Evolutionary conservation across 75 land plant genomes (phyloP).

Genomic region (Picea sitchensis): DNA sequence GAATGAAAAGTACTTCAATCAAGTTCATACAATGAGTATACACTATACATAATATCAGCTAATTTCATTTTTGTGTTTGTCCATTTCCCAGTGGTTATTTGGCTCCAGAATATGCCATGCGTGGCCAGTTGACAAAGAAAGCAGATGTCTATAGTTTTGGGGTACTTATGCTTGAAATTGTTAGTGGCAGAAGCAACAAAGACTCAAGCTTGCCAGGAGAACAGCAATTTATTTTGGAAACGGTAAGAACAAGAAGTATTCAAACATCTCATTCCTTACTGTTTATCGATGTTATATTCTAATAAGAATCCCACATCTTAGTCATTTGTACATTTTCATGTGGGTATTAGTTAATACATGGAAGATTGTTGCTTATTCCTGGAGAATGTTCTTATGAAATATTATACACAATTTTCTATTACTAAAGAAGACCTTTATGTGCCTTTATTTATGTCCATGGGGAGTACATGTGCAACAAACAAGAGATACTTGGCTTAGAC

Average conservation of each 20-base stretch:
- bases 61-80: neutral
- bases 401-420: neutral
- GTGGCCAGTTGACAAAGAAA: slow-evolving; percentile 19
- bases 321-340: neutral
- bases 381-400: neutral
- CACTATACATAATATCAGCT: neutral
- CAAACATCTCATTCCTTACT: neutral
- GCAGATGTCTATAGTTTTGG: slow-evolving; percentile 22
- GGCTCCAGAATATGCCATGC: slow-evolving; percentile 21
- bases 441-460: neutral
- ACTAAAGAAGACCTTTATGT: neutral
- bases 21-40: neutral
- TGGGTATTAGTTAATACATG: neutral
- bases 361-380: neutral
- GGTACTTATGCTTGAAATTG: slow-evolving; percentile 16
- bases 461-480: neutral
- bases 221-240: slow-evolving; percentile 6
- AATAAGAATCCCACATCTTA: neutral
- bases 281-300: neutral
- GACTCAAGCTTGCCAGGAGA: slow-evolving; percentile 6
- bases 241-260: neutral
- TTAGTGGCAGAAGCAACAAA: slow-evolving; percentile 22
- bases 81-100: slow-evolving; percentile 13
- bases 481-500: neutral
- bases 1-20: neutral